These are phyloP conservation scores for Plectosphaerella plurivora DNA, from an alignment of 2,329 filamentous ascomycete genomes.

Conservation along the genomic window DNA sequence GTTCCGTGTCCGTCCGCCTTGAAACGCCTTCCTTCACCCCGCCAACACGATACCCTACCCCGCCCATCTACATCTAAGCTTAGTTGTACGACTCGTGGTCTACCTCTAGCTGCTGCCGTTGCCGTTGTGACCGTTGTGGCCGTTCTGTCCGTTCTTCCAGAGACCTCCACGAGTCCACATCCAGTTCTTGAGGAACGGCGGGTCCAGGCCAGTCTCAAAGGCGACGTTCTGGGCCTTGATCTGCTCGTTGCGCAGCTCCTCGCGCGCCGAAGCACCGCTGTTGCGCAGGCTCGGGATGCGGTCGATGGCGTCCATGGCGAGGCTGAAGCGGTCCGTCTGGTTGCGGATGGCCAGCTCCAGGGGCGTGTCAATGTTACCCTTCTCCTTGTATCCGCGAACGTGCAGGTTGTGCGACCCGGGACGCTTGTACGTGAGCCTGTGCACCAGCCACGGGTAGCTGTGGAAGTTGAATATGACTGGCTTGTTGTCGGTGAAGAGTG, in stretches of 20 bases:
- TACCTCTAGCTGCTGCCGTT: conserved; percentile 12
- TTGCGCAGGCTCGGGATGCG: conserved; percentile 60
- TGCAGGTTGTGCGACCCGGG: conserved; percentile 64
- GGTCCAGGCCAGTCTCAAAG: conserved; percentile 68
- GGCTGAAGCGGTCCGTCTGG: conserved; percentile 69
- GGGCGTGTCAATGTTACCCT: conserved; percentile 80
- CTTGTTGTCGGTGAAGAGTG: conserved; percentile 67
- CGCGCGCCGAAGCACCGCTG: conserved; percentile 55
- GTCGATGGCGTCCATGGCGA: conserved; percentile 75
- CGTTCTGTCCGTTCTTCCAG: conserved; percentile 22
- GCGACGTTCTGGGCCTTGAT: conserved; percentile 60
- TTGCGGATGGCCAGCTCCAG: conserved; percentile 76
- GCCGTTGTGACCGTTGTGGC: conserved; percentile 23
- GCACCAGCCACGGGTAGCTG: conserved; percentile 76
- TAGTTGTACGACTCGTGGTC: no score
- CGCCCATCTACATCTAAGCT: no score
- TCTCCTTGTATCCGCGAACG: conserved; percentile 76
- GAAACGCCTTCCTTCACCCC: neutral
- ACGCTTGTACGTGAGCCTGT: conserved; percentile 72
- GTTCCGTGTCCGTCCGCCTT: neutral
- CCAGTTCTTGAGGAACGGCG: conserved; percentile 61
- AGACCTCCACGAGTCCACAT: conserved; percentile 40
- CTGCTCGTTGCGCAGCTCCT: conserved; percentile 61
- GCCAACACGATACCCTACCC: neutral
- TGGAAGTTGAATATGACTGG: conserved; percentile 84